Evolutionary conservation across 441 rosid species (phyloP), one percentile per base, ranked within the genome.

Genomic region (Gossypium lobatum): DNA sequence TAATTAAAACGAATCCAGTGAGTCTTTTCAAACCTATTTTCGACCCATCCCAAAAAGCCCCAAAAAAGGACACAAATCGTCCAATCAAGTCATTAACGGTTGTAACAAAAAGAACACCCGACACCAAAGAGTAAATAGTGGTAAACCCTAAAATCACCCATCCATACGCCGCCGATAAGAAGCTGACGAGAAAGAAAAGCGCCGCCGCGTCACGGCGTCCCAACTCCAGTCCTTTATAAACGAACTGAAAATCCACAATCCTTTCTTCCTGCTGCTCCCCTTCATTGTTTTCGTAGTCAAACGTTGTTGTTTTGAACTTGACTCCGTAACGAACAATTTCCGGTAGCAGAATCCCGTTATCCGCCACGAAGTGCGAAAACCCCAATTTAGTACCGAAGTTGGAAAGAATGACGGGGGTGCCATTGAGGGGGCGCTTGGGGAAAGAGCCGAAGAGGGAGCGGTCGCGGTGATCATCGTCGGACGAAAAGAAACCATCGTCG

Each of bases 61-160:
- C 88, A 4, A 85, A 31, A 60, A 85, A 79, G 0, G 96, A 85
- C 74, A 76, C 77, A 79, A 80, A 84, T 79, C 88, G 86, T 73
- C 95, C 93, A 20, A 89, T 70, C 80, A 95, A 78, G 68, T 89
- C 92, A 75, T 91, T 88, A 42, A 87, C 83, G 31, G 88, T 88
- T 2, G 91, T 88, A 25, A 95, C 86, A 70, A 89, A 95, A 64
- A 84, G 87, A 76, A 91, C 77, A 21, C 95, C 99, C 0, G 86
- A 25, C 65, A 89, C 89, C 91, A 89, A 82, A 0, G 99, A 91
- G 83, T 93, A 93, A 23, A 91, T 85, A 8, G 88, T 87, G 13
- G 97, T 91, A 71, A 91, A 95, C 67, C 95, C 96, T 42, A 93
- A 82, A 83, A 95, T 89, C 76, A 91, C 91, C 98, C 96, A 95